These are phyloP conservation scores for Conidiobolus incongruus DNA, from an alignment of 371 early-diverging fungal species.

Conservation along the genomic window DNA sequence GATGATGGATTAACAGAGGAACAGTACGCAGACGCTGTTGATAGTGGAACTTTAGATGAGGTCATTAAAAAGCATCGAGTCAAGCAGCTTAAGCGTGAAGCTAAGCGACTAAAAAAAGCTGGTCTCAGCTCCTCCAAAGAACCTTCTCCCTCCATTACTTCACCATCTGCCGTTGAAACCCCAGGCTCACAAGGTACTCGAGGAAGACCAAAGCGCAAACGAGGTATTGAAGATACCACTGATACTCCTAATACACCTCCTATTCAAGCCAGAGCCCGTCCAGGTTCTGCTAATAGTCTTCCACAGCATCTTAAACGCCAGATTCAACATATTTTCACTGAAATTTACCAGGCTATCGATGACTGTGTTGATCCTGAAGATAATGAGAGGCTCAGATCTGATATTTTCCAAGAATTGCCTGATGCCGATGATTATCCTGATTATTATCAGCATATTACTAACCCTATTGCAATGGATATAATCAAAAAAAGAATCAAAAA, in stretches of 20 bases:
- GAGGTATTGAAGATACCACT: neutral
- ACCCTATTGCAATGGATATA: conserved; percentile 59
- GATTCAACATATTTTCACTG: conserved; percentile 18
- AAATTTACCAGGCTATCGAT: conserved; percentile 25
- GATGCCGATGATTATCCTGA: conserved; percentile 52
- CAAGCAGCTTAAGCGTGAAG: conserved; percentile 12
- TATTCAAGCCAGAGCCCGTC: conserved; percentile 5
- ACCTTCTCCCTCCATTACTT: conserved; percentile 6
- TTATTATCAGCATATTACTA: conserved; percentile 60
- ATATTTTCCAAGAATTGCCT: conserved; percentile 43
- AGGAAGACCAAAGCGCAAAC: conserved; percentile 9
- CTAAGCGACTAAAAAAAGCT: conserved; percentile 3
- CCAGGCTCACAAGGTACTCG: conserved; percentile 8
- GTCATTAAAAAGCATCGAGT: conserved; percentile 25
- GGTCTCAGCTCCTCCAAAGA: conserved; percentile 9
- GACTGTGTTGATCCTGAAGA: conserved; percentile 20
- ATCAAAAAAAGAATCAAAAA: conserved; percentile 34
- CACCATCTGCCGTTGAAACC: conserved; percentile 6
- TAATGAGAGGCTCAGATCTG: conserved; percentile 9
- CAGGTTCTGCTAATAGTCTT: conserved; percentile 9
- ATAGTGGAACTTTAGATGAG: conserved; percentile 34
- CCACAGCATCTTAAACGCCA: conserved; percentile 17
- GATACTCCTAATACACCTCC: neutral
- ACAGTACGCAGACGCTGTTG: conserved; percentile 59
- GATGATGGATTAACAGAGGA: conserved; percentile 88